phyloP scores from a whole-genome alignment of 345 rosid genomes.

The Hypericum perforatum region DNA sequence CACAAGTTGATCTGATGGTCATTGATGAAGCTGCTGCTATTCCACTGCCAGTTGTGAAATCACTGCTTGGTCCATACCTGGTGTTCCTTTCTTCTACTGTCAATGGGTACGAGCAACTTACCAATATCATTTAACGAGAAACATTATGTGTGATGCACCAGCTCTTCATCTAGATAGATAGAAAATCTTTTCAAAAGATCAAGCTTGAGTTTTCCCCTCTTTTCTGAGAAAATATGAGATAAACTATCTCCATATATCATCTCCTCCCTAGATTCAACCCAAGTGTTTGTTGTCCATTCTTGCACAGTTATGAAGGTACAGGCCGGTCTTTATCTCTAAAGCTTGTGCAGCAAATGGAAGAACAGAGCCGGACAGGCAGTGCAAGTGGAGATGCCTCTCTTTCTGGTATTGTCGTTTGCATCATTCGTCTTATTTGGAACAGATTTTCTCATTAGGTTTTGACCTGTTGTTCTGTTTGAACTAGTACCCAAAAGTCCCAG shows the following conservation, averaged over 20 bases:
- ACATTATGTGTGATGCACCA: too few relatives aligned
- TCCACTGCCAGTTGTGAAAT: constrained; percentile 90
- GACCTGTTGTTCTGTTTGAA: too few relatives aligned
- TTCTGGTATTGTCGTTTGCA: constrained; percentile 39
- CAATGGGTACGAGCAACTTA: constrained; percentile 55
- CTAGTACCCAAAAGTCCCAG: too few relatives aligned
- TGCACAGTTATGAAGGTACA: constrained; percentile 81
- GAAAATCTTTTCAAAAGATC: too few relatives aligned
- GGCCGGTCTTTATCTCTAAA: constrained; percentile 94
- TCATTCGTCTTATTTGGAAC: too few relatives aligned
- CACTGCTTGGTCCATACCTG: constrained; percentile 84
- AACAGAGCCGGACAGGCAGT: constrained; percentile 58
- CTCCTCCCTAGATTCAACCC: background rate
- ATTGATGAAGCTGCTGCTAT: constrained; percentile 99
- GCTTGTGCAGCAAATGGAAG: constrained; percentile 83
- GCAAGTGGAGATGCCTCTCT: constrained; percentile 48
- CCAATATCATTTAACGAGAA: too few relatives aligned
- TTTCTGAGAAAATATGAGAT: too few relatives aligned
- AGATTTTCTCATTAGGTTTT: too few relatives aligned
- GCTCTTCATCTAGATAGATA: too few relatives aligned
- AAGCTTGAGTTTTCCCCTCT: too few relatives aligned
- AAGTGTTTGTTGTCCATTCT: background rate
- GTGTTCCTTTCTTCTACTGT: constrained; percentile 95
- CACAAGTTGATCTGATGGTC: constrained; percentile 91
- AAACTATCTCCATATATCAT: background rate